Evolutionary conservation across 2,329 filamentous ascomycete genomes (phyloP).

Genomic region (Diaporthe sp.): DNA sequence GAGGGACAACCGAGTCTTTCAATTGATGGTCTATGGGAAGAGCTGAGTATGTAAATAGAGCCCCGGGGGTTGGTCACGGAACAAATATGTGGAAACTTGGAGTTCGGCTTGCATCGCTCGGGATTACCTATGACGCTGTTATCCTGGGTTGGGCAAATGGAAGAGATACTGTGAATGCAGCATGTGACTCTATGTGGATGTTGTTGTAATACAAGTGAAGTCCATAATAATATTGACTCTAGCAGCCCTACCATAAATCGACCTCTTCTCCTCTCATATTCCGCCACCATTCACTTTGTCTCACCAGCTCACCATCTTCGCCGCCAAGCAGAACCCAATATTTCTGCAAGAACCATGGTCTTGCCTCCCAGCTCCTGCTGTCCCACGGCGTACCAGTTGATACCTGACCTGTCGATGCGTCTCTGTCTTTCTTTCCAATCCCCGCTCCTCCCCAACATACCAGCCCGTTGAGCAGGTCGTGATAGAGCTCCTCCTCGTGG

Average conservation of each 20-base stretch:
- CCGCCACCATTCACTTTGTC: slow-evolving; percentile 41
- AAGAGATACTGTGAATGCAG: background rate
- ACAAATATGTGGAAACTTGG: rapidly evolving
- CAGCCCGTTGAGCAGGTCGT: slow-evolving; percentile 45
- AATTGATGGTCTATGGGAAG: background rate
- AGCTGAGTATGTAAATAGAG: background rate
- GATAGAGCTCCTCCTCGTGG: slow-evolving; percentile 44
- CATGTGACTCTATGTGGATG: background rate
- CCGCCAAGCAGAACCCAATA: slow-evolving; percentile 40
- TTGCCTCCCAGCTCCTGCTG: slow-evolving; percentile 40
- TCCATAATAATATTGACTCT: background rate
- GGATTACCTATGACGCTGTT: too few relatives aligned
- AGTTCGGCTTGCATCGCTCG: rapidly evolving
- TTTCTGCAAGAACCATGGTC: slow-evolving; percentile 40
- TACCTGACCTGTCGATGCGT: slow-evolving; percentile 34
- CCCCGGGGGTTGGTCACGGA: rapidly evolving
- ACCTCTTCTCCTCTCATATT: slow-evolving; percentile 38
- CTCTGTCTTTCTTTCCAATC: slow-evolving; percentile 37
- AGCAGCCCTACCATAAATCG: background rate
- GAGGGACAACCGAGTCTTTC: rapidly evolving
- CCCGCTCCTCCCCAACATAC: slow-evolving; percentile 46
- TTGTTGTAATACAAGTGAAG: background rate
- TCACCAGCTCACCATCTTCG: slow-evolving; percentile 41
- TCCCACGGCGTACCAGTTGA: slow-evolving; percentile 48
- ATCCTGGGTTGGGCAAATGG: background rate